These are phyloP conservation scores for Pseudovirgaria hyperparasitica DNA, from an alignment of 2,329 filamentous ascomycete species.

Conservation along the genomic window DNA sequence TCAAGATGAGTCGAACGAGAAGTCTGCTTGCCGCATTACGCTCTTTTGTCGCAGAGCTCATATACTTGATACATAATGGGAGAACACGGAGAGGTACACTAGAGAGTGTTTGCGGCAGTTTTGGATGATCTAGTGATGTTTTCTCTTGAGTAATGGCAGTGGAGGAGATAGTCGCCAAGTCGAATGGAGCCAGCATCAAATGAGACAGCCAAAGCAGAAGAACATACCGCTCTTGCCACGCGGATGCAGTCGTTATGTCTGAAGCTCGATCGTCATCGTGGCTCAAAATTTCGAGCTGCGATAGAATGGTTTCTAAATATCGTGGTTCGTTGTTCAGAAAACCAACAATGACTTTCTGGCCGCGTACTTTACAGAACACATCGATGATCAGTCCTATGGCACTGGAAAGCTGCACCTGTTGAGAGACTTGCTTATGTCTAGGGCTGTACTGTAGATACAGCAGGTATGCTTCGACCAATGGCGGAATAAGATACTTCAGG, in stretches of 20 bases:
- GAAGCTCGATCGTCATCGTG: slow-evolving; percentile 10
- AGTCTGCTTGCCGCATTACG: slow-evolving; percentile 75
- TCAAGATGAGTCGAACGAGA: slow-evolving; percentile 67
- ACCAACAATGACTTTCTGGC: slow-evolving; percentile 80
- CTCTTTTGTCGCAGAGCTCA: slow-evolving; percentile 71
- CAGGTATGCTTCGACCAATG: slow-evolving; percentile 64
- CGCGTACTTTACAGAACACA: slow-evolving; percentile 85
- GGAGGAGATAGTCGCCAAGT: slow-evolving; percentile 70
- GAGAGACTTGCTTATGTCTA: slow-evolving; percentile 10
- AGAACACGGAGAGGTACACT: slow-evolving; percentile 59
- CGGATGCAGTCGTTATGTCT: slow-evolving; percentile 11
- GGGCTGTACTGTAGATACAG: slow-evolving; percentile 40
- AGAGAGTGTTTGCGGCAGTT: slow-evolving; percentile 50
- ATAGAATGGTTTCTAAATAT: slow-evolving; percentile 68
- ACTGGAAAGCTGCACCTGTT: slow-evolving; percentile 16
- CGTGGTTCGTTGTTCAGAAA: slow-evolving; percentile 85
- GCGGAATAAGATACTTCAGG: slow-evolving; percentile 61
- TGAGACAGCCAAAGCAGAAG: slow-evolving; percentile 65
- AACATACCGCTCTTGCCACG: slow-evolving; percentile 82
- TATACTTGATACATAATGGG: slow-evolving; percentile 56
- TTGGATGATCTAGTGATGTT: slow-evolving; percentile 28
- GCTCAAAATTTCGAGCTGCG: slow-evolving; percentile 53
- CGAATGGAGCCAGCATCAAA: slow-evolving; percentile 61
- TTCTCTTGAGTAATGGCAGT: slow-evolving; percentile 18
- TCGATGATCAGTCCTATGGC: slow-evolving; percentile 75